A percentile compares a stretch with the other conserved stretches of the same genome.
phyloP scores from a whole-genome alignment of 1,139 yeast genomes.

The Scheffersomyces parashehatae region DNA sequence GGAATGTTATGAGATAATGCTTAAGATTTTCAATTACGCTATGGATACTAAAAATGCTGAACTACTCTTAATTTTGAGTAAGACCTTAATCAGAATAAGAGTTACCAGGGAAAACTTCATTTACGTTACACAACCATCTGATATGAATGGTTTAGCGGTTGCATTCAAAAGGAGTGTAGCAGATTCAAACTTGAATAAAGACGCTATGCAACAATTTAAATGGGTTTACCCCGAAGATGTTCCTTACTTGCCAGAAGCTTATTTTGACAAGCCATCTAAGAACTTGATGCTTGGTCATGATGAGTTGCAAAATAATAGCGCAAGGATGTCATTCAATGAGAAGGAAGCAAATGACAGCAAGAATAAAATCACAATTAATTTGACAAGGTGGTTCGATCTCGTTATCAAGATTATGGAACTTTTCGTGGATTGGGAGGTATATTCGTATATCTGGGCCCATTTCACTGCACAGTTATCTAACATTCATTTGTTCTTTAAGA shows the following conservation, averaged over 20 bases:
- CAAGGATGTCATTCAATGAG: slow-evolving; percentile 10
- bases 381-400: slow-evolving; percentile 53
- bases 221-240: slow-evolving; percentile 68
- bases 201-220: slow-evolving; percentile 13
- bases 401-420: slow-evolving; percentile 52
- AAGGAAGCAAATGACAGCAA: slow-evolving; percentile 7
- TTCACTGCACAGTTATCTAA: slow-evolving; percentile 73
- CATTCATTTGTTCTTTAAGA: slow-evolving; percentile 51
- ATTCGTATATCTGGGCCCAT: slow-evolving; percentile 67
- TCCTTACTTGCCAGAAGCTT: slow-evolving; percentile 46
- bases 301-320: slow-evolving; percentile 12
- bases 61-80: slow-evolving; percentile 49
- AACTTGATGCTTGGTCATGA: slow-evolving; percentile 8
- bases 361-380: slow-evolving; percentile 33
- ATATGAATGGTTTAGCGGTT: slow-evolving; percentile 67
- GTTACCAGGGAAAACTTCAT: slow-evolving; percentile 47
- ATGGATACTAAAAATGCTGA: slow-evolving; percentile 27
- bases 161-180: slow-evolving; percentile 53
- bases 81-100: slow-evolving; percentile 58
- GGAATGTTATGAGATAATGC: slow-evolving; percentile 27
- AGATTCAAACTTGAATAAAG: slow-evolving; percentile 18
- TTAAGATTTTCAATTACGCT: slow-evolving; percentile 28
- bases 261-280: slow-evolving; percentile 34
- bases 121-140: slow-evolving; percentile 55
- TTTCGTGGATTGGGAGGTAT: slow-evolving; percentile 70